Conservation (phyloP, 2,329 filamentous ascomycete species). For the Aspergillus intermedius region DNA sequence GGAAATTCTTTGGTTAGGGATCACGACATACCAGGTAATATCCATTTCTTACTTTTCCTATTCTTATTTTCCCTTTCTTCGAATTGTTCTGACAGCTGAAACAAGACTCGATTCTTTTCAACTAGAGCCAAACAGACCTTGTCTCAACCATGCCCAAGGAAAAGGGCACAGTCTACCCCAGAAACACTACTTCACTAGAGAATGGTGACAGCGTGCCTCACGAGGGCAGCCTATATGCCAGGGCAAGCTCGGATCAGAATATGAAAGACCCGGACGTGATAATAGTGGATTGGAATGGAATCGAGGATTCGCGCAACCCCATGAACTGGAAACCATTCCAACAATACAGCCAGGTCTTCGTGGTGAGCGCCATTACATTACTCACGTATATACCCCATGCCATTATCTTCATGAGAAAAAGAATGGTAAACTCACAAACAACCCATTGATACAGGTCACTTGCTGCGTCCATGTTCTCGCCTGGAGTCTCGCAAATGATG, state of each 20-base stretch:
- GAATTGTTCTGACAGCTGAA: no score
- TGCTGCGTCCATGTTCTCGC: constrained; percentile 6
- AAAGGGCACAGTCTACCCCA: background rate
- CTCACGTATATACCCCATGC: background rate
- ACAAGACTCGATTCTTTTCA: background rate
- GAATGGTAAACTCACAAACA: background rate
- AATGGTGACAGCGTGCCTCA: background rate
- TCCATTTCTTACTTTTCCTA: no score
- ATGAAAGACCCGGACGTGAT: background rate
- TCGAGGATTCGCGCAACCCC: constrained; percentile 4
- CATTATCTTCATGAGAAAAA: background rate
- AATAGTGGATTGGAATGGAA: constrained; percentile 4
- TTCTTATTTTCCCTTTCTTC: no score
- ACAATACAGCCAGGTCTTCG: background rate
- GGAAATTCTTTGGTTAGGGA: no score
- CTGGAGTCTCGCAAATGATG: constrained; percentile 1
- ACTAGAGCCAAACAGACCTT: background rate
- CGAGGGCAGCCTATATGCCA: background rate
- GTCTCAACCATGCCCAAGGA: background rate
- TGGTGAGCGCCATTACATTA: constrained; percentile 2
- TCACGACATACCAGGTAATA: no score
- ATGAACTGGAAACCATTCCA: constrained; percentile 1
- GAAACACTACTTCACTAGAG: background rate
- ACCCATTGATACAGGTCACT: background rate
- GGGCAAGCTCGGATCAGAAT: background rate